Conservation (phyloP, 2,329 filamentous ascomycete species). For the Neoascochyta sp. region DNA sequence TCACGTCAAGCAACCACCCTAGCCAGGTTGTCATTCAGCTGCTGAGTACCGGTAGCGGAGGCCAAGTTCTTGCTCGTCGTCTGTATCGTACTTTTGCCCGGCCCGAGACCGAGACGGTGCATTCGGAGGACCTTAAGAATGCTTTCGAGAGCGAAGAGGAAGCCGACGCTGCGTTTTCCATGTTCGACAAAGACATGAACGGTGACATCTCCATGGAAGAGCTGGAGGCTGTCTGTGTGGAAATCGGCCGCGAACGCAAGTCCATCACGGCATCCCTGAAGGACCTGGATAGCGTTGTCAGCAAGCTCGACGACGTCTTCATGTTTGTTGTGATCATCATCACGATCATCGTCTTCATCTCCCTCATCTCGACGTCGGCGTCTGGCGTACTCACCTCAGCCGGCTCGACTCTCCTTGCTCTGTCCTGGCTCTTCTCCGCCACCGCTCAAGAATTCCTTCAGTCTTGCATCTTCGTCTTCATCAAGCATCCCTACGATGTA, state of each 20-base stretch:
- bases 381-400: conserved; percentile 85
- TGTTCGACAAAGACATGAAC: conserved; percentile 96
- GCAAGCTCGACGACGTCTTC: conserved; percentile 84
- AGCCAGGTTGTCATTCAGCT: conserved; percentile 80
- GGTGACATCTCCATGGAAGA: conserved; percentile 96
- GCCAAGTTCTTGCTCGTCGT: conserved; percentile 80
- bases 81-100: conserved; percentile 81
- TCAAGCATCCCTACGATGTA: conserved; percentile 96
- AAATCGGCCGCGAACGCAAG: conserved; percentile 91
- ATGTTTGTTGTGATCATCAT: conserved; percentile 81
- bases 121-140: conserved; percentile 69
- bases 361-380: conserved; percentile 85
- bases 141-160: conserved; percentile 83
- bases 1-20: conserved; percentile 69
- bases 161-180: conserved; percentile 79
- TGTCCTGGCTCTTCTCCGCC: conserved; percentile 88
- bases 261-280: conserved; percentile 92
- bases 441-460: conserved; percentile 94
- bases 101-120: conserved; percentile 71
- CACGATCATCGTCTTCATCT: conserved; percentile 79
- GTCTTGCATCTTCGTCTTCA: conserved; percentile 90
- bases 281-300: conserved; percentile 88
- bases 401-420: conserved; percentile 78
- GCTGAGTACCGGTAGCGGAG: conserved; percentile 65
- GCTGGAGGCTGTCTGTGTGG: conserved; percentile 86